Percentiles rank a stretch among this genome's conserved stretches.
These are phyloP conservation scores for Zymoseptoria passerinii DNA, from an alignment of 2,329 filamentous ascomycete genomes.

Conservation along the genomic window DNA sequence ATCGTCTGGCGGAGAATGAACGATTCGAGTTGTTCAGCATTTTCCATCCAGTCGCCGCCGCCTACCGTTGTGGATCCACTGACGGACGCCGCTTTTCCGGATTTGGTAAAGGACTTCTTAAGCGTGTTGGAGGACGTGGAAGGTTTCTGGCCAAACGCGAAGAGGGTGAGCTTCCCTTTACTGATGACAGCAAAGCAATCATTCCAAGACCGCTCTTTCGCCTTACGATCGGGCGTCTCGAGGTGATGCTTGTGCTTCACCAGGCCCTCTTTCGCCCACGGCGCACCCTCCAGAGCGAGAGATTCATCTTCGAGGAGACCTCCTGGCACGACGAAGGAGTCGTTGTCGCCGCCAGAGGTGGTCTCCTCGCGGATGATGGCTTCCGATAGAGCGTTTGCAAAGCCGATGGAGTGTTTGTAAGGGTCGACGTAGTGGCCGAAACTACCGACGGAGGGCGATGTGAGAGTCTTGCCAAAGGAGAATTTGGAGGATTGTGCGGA, in stretches of 20 bases:
- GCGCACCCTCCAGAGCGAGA: slow-evolving; percentile 83
- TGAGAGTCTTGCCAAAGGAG: slow-evolving; percentile 82
- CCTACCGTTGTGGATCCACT: slow-evolving; percentile 65
- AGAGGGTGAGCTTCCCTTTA: slow-evolving; percentile 86
- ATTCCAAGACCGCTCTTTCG: slow-evolving; percentile 88
- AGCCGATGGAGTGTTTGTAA: slow-evolving; percentile 94
- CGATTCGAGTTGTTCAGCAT: slow-evolving; percentile 78
- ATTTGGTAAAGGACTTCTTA: slow-evolving; percentile 29
- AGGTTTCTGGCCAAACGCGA: slow-evolving; percentile 63
- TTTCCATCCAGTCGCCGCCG: slow-evolving; percentile 97
- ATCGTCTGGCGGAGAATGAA: slow-evolving; percentile 88
- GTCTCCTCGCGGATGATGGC: slow-evolving; percentile 89
- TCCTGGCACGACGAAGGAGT: slow-evolving; percentile 23
- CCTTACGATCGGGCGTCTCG: slow-evolving; percentile 80
- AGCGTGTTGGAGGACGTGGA: slow-evolving; percentile 49
- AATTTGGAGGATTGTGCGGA: slow-evolving; percentile 75
- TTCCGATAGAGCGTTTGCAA: slow-evolving; percentile 91
- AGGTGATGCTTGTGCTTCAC: slow-evolving; percentile 95
- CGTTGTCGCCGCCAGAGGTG: slow-evolving; percentile 32
- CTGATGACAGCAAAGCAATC: slow-evolving; percentile 96
- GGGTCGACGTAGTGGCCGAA: slow-evolving; percentile 62
- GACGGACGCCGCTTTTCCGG: slow-evolving; percentile 28
- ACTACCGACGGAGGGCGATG: slow-evolving; percentile 86
- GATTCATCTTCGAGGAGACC: slow-evolving; percentile 80
- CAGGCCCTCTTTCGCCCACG: slow-evolving; percentile 96